phyloP scores from a whole-genome alignment of 73 alveolate species.

The Tetrahymena elliotti region DNA sequence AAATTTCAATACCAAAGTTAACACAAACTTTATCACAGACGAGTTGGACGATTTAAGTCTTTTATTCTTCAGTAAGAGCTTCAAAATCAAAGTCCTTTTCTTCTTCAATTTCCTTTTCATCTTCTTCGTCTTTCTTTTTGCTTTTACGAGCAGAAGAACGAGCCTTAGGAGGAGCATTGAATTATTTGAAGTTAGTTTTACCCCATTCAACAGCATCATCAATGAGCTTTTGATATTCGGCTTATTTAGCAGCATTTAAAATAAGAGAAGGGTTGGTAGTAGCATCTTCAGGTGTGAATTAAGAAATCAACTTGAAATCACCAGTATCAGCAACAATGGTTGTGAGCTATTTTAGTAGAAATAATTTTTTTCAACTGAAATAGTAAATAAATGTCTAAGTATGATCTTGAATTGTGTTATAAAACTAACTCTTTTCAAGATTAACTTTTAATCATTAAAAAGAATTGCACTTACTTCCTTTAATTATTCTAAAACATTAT shows the following conservation, averaged over 20 bases:
- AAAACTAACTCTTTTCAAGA: background rate
- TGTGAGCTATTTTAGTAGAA: conserved; percentile 29
- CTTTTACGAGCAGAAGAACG: conserved; percentile 26
- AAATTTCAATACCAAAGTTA: conserved; percentile 52
- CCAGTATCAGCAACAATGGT: conserved; percentile 73
- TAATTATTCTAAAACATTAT: conserved; percentile 15
- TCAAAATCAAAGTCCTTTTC: conserved; percentile 25
- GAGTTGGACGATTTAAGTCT: conserved; percentile 8
- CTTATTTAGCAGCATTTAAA: conserved; percentile 42
- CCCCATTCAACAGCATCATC: conserved; percentile 46
- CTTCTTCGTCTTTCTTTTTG: conserved; percentile 18
- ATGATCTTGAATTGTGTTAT: background rate
- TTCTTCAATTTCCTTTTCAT: conserved; percentile 6
- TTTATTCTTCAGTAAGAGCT: conserved; percentile 8
- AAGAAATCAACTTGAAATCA: conserved; percentile 49
- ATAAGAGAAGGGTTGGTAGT: conserved; percentile 71
- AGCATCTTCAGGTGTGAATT: conserved; percentile 63
- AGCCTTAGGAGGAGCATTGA: conserved; percentile 12
- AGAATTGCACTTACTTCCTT: conserved; percentile 1
- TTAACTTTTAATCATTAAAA: background rate
- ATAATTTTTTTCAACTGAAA: background rate
- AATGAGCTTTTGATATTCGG: conserved; percentile 37
- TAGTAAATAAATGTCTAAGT: background rate
- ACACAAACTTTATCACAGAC: conserved; percentile 54
- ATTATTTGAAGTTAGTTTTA: background rate